Evolutionary conservation across 106 monocot species (phyloP), one percentile per base, ranked within the genome.

Genomic region (Posidonia australis): DNA sequence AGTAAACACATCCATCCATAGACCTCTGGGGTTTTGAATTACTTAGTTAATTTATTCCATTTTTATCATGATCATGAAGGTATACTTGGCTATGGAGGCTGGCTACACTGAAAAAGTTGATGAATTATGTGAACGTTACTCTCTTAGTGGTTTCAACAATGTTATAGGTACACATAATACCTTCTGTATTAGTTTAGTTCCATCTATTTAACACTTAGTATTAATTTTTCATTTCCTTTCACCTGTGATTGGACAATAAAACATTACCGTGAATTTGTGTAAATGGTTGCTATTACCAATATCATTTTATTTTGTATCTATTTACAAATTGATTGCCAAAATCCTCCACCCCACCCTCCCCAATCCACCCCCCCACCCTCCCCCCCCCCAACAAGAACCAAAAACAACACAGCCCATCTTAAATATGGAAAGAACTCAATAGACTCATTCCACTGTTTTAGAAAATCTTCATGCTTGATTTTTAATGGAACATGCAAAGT

Each of bases 21-120:
- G 62, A 44, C 28, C 10, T 10, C 42, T 11, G 9, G 26, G 9
- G 1, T 20, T 52, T 28, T 14, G 27, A 58, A 58, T 5, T 29
- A 21, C 5, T 58, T 29, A 30, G 58, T 10, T 29, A 14, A 51
- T 41, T 54, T 54, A 41, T 43, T 20, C 41, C n/a, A 21, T 46
- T 21, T 22, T 60, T 65, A 31, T 68, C 51, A 42, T 62, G 13
- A 30, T 36, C 36, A 36, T 79, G 65, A 69, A 94, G 93, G 89
- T 89, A 20, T 82, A 85, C 68, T 70, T 98, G 78, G 96, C 96
- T 25, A 70, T 87, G 71, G 96, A 98, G 80, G 84, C 90, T 82
- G 96, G 90, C 29, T 90, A 98, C 64, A 75, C 52, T 13, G 96
- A 98, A 71, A 98, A 98, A 66, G 96, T 98, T 61, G 78, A 79